Conservation (phyloP, 148 eudicot genomes). For the Cornus kousa region DNA sequence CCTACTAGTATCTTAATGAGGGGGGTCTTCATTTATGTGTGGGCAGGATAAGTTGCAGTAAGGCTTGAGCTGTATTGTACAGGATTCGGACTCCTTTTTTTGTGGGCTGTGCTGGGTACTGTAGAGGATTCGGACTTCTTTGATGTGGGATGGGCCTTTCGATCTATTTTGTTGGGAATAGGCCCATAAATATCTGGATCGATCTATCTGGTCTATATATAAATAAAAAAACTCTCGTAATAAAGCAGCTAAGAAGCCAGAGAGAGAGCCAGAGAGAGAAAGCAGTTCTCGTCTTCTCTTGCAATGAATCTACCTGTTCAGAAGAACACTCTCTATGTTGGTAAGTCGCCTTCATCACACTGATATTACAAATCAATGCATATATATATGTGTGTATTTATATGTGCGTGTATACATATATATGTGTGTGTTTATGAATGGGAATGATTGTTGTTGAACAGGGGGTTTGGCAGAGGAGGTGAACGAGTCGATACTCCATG, state of each 20-base stretch:
- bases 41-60: no score
- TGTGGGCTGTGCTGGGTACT: no score
- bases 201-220: no score
- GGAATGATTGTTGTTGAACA: background rate
- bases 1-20: no score
- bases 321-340: constrained; percentile 96
- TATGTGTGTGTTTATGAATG: background rate
- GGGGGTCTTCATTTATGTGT: no score
- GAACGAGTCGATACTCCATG: constrained; percentile 76
- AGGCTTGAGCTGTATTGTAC: no score
- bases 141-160: no score
- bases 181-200: no score
- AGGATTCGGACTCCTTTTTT: no score
- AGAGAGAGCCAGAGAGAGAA: background rate
- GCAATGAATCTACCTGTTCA: constrained; percentile 67
- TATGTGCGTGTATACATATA: background rate
- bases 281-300: background rate
- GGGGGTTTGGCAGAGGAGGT: constrained; percentile 94
- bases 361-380: background rate
- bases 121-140: no score
- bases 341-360: constrained; percentile 13
- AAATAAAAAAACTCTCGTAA: no score
- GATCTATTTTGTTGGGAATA: no score
- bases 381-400: background rate
- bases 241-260: background rate